These are phyloP conservation scores for Melampsora occidentalis DNA, from an alignment of 1,284 basidiomycete genomes.

Conservation along the genomic window DNA sequence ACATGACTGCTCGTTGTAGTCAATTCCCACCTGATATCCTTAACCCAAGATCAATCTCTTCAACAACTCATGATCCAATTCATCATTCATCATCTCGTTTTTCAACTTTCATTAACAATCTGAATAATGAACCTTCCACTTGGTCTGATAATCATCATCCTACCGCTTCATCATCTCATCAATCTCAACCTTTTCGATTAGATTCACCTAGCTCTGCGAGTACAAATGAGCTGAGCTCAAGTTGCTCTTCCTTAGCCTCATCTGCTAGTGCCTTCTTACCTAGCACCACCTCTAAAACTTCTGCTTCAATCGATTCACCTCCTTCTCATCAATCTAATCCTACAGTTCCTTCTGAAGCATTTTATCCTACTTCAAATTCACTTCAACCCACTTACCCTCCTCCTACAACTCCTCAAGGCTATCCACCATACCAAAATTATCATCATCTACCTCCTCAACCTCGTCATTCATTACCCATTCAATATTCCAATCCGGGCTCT, in stretches of 20 bases:
- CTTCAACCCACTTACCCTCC: not conserved
- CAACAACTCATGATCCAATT: not conserved
- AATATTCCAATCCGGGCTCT: not conserved
- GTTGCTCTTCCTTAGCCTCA: slow-evolving; percentile 33
- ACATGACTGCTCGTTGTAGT: slow-evolving; percentile 31
- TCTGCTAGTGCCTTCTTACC: slow-evolving; percentile 1
- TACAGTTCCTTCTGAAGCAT: slow-evolving; percentile 1
- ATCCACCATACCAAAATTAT: not conserved
- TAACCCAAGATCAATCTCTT: not conserved
- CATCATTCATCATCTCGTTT: slow-evolving; percentile 19
- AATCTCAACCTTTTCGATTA: not conserved
- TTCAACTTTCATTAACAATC: slow-evolving; percentile 12
- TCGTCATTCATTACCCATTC: slow-evolving; percentile 7
- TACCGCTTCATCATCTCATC: slow-evolving; percentile 2
- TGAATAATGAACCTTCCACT: not conserved
- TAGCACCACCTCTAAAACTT: not conserved
- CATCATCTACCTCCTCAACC: not conserved
- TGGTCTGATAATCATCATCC: not conserved
- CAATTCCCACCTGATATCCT: slow-evolving; percentile 27
- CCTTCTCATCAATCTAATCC: not conserved
- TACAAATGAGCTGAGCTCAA: slow-evolving; percentile 15
- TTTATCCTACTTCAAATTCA: not conserved
- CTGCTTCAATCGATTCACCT: not conserved
- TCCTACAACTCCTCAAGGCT: not conserved
- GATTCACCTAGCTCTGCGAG: not conserved